Evolutionary conservation across 768 basidiomycete genomes (phyloP).

Genomic region (Agaricus bisporus): DNA sequence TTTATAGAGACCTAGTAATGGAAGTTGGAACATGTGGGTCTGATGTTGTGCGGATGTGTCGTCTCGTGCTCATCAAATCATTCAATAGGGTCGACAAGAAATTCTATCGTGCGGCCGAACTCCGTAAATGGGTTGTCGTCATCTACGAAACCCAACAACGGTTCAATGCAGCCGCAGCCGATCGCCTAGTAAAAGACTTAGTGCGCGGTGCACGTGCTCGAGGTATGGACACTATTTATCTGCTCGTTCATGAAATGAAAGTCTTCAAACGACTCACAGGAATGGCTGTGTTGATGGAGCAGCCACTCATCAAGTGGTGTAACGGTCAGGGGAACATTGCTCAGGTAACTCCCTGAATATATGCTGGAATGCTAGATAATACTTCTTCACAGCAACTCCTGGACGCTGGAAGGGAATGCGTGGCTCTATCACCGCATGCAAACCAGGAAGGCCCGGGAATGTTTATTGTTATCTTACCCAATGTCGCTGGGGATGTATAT

Average conservation of each 20-base stretch:
- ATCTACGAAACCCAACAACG: conserved; percentile 54
- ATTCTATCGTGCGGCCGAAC: conserved; percentile 47
- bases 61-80: neutral
- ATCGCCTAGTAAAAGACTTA: conserved; percentile 52
- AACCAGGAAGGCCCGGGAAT: conserved; percentile 43
- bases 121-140: conserved; percentile 59
- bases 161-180: conserved; percentile 39
- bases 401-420: conserved; percentile 41
- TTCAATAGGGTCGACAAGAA: conserved; percentile 60
- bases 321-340: conserved; percentile 53
- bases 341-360: conserved; percentile 12
- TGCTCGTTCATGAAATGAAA: conserved; percentile 29
- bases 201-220: conserved; percentile 41
- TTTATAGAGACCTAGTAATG: conserved; percentile 50
- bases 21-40: conserved; percentile 59
- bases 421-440: conserved; percentile 16
- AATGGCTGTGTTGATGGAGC: conserved; percentile 43
- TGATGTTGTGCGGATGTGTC: neutral
- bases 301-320: conserved; percentile 45
- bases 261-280: conserved; percentile 42
- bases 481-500: conserved; percentile 70
- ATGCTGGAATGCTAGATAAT: conserved; percentile 21
- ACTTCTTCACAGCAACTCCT: conserved; percentile 38
- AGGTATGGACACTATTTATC: conserved; percentile 35
- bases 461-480: conserved; percentile 66